These are phyloP conservation scores for Miscanthus lutarioriparius DNA, from an alignment of 176 grass and related monocot genomes.

Conservation along the genomic window DNA sequence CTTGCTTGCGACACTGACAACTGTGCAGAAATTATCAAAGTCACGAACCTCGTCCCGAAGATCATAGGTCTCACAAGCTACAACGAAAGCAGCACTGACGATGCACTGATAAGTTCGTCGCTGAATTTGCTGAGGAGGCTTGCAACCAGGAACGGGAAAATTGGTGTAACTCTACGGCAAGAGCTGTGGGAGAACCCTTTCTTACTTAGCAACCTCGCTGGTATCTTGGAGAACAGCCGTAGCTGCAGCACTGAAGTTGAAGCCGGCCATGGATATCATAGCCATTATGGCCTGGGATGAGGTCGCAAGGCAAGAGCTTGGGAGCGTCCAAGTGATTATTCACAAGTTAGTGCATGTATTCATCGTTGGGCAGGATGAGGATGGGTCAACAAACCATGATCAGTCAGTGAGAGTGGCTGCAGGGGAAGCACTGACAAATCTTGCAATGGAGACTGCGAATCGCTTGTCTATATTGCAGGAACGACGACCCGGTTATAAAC, in stretches of 20 bases:
- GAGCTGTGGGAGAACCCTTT: neutral
- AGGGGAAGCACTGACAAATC: too few relatives aligned
- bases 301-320: neutral
- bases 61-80: neutral
- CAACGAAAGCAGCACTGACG: neutral
- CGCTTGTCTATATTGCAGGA: too few relatives aligned
- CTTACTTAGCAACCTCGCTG: neutral
- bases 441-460: too few relatives aligned
- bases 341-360: neutral
- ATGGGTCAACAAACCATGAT: neutral
- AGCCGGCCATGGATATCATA: neutral
- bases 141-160: neutral
- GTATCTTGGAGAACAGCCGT: neutral
- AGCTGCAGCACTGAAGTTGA: neutral
- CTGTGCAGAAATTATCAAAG: too few relatives aligned
- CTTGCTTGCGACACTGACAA: too few relatives aligned
- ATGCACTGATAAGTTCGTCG: neutral
- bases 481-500: neutral
- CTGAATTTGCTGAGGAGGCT: neutral
- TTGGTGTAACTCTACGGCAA: neutral
- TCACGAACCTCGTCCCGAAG: neutral
- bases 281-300: neutral
- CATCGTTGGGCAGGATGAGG: neutral
- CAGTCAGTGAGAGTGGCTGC: neutral
- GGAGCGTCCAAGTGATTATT: neutral